Evolutionary conservation across 1,139 yeast species (phyloP), one percentile per base, ranked within the genome.

Genomic region (Yamadazyma jaroonii): DNA sequence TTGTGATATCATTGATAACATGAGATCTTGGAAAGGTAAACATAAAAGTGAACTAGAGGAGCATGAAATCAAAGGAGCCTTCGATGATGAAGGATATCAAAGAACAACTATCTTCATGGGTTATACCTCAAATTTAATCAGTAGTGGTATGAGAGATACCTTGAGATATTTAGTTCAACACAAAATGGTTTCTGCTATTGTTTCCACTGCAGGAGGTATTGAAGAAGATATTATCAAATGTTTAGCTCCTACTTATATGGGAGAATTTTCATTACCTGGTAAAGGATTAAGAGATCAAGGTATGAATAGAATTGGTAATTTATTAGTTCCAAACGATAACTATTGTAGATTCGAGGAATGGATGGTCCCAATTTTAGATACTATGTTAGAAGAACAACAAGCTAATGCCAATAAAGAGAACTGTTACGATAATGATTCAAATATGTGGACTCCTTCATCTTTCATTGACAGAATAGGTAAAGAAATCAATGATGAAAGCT

Each of bases 301-400:
- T 44, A 81, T 92, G 83, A 92, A 92, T 68, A 81, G 99, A 65
- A 94, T 94, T 52, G 99, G 99, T 44, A 94, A 92, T 62, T 73
- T 92, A 60, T 72, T 92, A 52, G 98, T 92, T 38, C 99, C 99
- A 37, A 92, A 92, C 61, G 98, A 94, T 61, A 92, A 92, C 68
- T 92, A 92, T 67, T 90, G 97, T 70, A 82, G 80, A 56, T 92
- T 92, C 56, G 99, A 92, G 64, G 98, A 94, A 61, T 92, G 98
- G 98, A 86, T 92, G 50, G 94, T 92, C 25, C 98, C 98, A 24
- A 77, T 92, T 39, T 74, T 92, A 52, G 96, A 90, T 58, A 77
- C 69, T 38, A 81, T 90, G 79, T 73, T 90, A 43, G 84, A 84
- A 54, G 98, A 92, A 62, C 98, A 92, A 66, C 88, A 85, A 51